phyloP scores from a whole-genome alignment of 148 eudicot genomes.

The Silene uniflora region DNA sequence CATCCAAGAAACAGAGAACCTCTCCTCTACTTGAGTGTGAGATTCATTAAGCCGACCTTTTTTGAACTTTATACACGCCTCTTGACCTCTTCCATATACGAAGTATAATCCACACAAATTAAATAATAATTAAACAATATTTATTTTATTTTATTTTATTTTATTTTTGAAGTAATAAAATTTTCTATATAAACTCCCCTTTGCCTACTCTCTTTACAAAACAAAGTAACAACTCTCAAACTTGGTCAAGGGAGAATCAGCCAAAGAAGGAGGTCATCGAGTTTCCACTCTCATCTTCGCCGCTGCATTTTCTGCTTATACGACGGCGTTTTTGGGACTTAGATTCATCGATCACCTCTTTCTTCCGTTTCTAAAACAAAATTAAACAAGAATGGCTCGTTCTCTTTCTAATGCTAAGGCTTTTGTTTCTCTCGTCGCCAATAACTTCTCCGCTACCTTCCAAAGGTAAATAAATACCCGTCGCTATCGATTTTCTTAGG shows the following conservation, averaged over 20 bases:
- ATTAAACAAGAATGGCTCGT: slow-evolving; percentile 41
- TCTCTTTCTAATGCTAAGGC: slow-evolving; percentile 56
- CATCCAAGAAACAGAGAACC: background rate
- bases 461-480: slow-evolving; percentile 31
- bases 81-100: background rate
- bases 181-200: slow-evolving; percentile 27
- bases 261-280: background rate
- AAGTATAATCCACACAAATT: too few species aligned
- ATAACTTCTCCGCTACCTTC: slow-evolving; percentile 34
- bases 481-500: background rate
- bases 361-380: background rate
- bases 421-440: slow-evolving; percentile 43
- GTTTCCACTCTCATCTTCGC: slow-evolving; percentile 15
- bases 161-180: too few species aligned
- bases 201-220: background rate
- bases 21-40: too few species aligned
- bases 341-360: slow-evolving; percentile 13
- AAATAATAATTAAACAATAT: too few species aligned
- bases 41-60: slow-evolving; percentile 7
- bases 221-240: background rate
- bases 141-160: too few species aligned
- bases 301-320: background rate
- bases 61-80: slow-evolving; percentile 27
- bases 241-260: background rate
- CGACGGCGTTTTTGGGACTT: slow-evolving; percentile 6